A percentile compares a stretch with the other conserved stretches of the same genome.
Evolutionary conservation across 257 asterid species (phyloP).

Genomic region (Capsicum rhomboideum): DNA sequence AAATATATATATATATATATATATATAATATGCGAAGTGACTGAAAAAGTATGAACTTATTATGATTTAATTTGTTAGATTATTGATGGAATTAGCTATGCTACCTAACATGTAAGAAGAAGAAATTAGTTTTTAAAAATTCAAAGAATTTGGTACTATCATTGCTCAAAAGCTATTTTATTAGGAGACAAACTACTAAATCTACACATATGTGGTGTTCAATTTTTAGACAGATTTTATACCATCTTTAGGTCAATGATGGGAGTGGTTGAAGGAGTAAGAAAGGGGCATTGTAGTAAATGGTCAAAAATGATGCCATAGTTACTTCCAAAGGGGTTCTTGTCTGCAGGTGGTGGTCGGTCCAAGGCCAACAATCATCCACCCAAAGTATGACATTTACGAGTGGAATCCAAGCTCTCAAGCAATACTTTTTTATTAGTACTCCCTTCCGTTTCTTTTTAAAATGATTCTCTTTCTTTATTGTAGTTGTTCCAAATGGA

Average conservation of each 20-base stretch:
- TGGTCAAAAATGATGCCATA: neutral
- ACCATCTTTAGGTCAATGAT: neutral
- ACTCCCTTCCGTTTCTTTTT: neutral
- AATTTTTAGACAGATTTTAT: neutral
- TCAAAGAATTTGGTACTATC: neutral
- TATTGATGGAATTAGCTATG: neutral
- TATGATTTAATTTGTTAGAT: neutral
- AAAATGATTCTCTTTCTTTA: neutral
- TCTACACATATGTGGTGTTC: neutral
- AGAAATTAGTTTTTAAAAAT: neutral
- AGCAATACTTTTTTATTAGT: neutral
- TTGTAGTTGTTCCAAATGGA: neutral
- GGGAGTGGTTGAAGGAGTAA: neutral
- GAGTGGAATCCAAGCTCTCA: neutral
- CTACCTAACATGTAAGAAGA: neutral
- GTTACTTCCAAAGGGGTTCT: slow-evolving; percentile 1
- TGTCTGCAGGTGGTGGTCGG: neutral
- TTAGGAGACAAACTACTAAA: neutral
- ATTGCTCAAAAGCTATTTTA: no score
- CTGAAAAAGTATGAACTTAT: no score
- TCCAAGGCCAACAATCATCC: neutral
- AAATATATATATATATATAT: no score
- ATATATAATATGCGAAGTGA: no score
- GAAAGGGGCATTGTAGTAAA: neutral
- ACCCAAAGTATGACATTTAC: neutral